Evolutionary conservation across 441 rosid genomes (phyloP).

Genomic region (Viola pubescens): DNA sequence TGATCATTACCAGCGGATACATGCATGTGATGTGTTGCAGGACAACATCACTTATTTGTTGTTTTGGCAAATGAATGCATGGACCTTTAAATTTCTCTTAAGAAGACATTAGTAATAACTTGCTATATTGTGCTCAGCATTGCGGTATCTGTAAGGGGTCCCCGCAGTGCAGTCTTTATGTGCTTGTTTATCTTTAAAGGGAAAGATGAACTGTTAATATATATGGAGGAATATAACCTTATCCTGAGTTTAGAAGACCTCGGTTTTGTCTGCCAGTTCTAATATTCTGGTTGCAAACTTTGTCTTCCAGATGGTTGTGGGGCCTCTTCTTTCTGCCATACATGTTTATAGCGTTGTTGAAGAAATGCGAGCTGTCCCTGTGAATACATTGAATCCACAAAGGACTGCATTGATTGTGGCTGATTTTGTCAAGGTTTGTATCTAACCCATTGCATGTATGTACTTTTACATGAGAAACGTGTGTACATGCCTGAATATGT

Average conservation of each 20-base stretch:
- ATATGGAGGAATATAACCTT: too few relatives aligned
- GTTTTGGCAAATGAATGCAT: slow-evolving; percentile 3
- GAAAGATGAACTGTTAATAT: too few relatives aligned
- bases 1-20: slow-evolving; percentile 4
- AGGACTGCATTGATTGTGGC: slow-evolving; percentile 85
- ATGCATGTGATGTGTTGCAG: neutral
- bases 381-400: slow-evolving; percentile 86
- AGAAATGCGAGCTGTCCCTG: slow-evolving; percentile 85
- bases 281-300: slow-evolving; percentile 3
- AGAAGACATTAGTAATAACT: too few relatives aligned
- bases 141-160: too few relatives aligned
- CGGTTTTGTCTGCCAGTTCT: neutral
- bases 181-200: too few relatives aligned
- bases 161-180: too few relatives aligned
- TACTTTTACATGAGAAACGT: slow-evolving; percentile 12
- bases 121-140: too few relatives aligned
- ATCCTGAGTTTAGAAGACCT: too few relatives aligned
- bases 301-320: slow-evolving; percentile 67
- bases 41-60: neutral
- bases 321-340: slow-evolving; percentile 61
- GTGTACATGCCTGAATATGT: slow-evolving; percentile 13
- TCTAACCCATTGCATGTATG: slow-evolving; percentile 3
- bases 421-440: slow-evolving; percentile 64
- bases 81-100: neutral
- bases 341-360: slow-evolving; percentile 65